Percentiles rank a stretch among this genome's conserved stretches.
phyloP scores from a whole-genome alignment of 2,329 filamentous ascomycete species.

The Aspergillus niger region DNA sequence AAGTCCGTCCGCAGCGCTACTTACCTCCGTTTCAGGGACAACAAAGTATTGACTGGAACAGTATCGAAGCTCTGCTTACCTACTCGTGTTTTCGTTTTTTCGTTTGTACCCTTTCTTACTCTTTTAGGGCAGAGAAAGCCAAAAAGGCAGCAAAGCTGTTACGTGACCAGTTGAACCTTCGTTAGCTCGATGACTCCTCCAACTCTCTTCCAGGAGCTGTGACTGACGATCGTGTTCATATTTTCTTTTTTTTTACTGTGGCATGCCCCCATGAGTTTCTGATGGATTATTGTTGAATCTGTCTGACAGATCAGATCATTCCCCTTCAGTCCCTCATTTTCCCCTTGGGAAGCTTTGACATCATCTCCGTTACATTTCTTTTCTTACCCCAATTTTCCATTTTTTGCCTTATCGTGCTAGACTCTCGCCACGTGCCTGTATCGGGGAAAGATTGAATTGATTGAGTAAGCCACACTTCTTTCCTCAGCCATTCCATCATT shows the following conservation, averaged over 20 bases:
- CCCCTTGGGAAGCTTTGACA: background rate
- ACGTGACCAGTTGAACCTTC: conserved; percentile 2
- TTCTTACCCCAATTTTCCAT: conserved; percentile 3
- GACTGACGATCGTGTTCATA: background rate
- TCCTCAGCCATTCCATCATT: background rate
- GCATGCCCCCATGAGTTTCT: background rate
- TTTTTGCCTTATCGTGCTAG: background rate
- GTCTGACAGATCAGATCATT: background rate
- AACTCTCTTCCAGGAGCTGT: background rate
- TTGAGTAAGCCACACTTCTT: conserved; percentile 15
- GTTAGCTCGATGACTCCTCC: background rate
- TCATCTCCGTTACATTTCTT: conserved; percentile 7
- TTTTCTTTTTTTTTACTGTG: background rate
- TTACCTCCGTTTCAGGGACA: background rate
- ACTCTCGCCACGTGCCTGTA: conserved; percentile 18
- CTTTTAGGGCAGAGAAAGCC: background rate
- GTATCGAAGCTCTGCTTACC: background rate
- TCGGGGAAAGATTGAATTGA: conserved; percentile 11
- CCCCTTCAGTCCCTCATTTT: background rate
- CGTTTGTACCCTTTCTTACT: background rate
- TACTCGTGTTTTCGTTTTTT: background rate
- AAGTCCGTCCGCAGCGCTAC: background rate
- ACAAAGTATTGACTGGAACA: no score
- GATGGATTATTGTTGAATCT: background rate
- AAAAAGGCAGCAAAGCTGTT: conserved; percentile 1